These are phyloP conservation scores for Eutypella sp. DNA, from an alignment of 2,329 filamentous ascomycete species.

Conservation along the genomic window DNA sequence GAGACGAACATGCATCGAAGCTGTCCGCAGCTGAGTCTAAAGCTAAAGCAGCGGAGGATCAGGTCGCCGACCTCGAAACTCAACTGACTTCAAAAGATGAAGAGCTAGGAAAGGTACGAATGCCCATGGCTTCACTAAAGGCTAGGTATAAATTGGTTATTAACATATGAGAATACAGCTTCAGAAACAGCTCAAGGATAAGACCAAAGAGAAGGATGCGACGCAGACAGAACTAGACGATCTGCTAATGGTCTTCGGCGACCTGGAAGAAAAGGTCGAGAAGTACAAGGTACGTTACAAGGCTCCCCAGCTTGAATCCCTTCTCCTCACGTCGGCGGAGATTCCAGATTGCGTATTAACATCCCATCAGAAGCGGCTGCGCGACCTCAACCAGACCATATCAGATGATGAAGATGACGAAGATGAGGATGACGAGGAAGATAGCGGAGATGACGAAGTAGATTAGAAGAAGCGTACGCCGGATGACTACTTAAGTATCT, in stretches of 20 bases:
- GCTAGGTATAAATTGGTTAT: neutral
- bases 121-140: neutral
- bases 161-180: conserved; percentile 17
- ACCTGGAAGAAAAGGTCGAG: conserved; percentile 70
- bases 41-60: conserved; percentile 39
- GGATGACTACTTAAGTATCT: too few species aligned
- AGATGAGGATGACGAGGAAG: conserved; percentile 48
- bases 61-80: conserved; percentile 44
- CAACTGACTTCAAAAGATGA: conserved; percentile 37
- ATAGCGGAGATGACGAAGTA: conserved; percentile 29
- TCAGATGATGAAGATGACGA: conserved; percentile 68
- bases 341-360: neutral
- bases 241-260: conserved; percentile 73
- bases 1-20: conserved; percentile 41
- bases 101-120: conserved; percentile 26
- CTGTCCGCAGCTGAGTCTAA: conserved; percentile 20
- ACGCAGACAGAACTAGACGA: conserved; percentile 74
- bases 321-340: conserved; percentile 2
- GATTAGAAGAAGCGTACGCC: too few species aligned
- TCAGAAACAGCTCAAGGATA: conserved; percentile 34
- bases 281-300: conserved; percentile 64
- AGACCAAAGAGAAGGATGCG: conserved; percentile 57
- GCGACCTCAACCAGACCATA: conserved; percentile 62
- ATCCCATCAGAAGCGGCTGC: conserved; percentile 48
- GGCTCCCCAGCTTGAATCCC: neutral